Conservation (phyloP, 164 flowering plant genomes). For the Umbellularia californica region DNA sequence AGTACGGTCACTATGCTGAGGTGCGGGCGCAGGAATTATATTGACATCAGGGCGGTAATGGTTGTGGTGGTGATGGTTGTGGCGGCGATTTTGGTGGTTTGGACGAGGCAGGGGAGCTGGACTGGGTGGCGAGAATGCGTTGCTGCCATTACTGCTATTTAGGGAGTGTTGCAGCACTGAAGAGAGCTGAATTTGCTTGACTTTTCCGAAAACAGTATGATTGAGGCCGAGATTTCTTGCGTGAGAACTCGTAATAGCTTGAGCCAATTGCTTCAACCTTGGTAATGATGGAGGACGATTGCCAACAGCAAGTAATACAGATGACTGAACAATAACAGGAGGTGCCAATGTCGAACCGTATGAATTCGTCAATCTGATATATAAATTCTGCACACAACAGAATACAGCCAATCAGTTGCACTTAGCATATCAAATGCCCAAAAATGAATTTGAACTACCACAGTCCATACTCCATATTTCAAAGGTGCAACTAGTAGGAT, state of each 20-base stretch:
- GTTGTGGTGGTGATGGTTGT: constrained; percentile 35
- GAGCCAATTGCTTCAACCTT: constrained; percentile 83
- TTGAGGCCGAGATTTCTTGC: constrained; percentile 79
- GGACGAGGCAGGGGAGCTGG: constrained; percentile 42
- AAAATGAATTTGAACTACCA: background rate
- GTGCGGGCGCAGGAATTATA: constrained; percentile 24
- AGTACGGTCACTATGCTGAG: constrained; percentile 22
- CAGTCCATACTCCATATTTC: background rate
- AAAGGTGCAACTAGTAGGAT: background rate
- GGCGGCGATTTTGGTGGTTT: constrained; percentile 3
- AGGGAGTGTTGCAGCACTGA: constrained; percentile 54
- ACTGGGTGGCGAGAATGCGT: constrained; percentile 28
- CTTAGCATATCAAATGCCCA: background rate
- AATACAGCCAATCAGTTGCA: background rate
- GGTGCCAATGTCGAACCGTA: constrained; percentile 71
- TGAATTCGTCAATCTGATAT: constrained; percentile 60
- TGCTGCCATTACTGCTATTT: constrained; percentile 28
- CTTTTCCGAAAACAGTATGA: constrained; percentile 73
- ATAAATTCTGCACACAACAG: constrained; percentile 64
- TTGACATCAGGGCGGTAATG: constrained; percentile 22
- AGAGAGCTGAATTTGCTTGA: constrained; percentile 78
- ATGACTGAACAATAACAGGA: constrained; percentile 67
- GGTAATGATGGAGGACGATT: constrained; percentile 40
- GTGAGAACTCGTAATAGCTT: constrained; percentile 63
- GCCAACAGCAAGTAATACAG: constrained; percentile 65